Evolutionary conservation across 2,329 filamentous ascomycete genomes (phyloP).

Genomic region (Ceratocystis alfenasii): DNA sequence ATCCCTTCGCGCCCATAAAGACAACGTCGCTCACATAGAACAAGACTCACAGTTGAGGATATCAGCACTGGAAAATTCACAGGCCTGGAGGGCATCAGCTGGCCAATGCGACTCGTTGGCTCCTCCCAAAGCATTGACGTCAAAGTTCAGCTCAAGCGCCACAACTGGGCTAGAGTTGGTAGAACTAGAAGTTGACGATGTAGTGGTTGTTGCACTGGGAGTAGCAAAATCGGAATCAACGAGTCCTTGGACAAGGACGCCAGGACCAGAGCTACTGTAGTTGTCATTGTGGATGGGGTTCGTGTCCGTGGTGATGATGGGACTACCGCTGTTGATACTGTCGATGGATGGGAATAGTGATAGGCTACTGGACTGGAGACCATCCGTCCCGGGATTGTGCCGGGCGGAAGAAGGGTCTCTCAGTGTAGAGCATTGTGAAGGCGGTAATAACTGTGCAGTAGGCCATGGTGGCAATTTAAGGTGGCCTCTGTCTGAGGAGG

Average conservation of each 20-base stretch:
- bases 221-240: conserved; percentile 8
- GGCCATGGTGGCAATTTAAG: conserved; percentile 17
- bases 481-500: conserved; percentile 20
- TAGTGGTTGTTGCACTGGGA: background rate
- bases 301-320: background rate
- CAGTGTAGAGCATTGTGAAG: conserved; percentile 1
- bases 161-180: conserved; percentile 19
- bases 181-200: conserved; percentile 7
- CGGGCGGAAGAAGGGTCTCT: conserved; percentile 10
- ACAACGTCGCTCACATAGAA: background rate
- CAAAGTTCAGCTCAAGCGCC: conserved; percentile 13
- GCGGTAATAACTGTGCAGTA: background rate
- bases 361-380: background rate
- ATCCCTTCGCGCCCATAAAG: background rate
- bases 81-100: conserved; percentile 5
- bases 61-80: background rate
- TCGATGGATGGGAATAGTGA: conserved; percentile 1
- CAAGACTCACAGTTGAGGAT: conserved; percentile 16
- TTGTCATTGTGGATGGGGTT: background rate
- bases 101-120: conserved; percentile 11
- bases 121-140: conserved; percentile 2
- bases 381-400: conserved; percentile 9
- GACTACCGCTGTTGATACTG: background rate
- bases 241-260: background rate
- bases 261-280: background rate